Evolutionary conservation across 805 yeast genomes (phyloP).

Genomic region (Saturnispora quitensis): DNA sequence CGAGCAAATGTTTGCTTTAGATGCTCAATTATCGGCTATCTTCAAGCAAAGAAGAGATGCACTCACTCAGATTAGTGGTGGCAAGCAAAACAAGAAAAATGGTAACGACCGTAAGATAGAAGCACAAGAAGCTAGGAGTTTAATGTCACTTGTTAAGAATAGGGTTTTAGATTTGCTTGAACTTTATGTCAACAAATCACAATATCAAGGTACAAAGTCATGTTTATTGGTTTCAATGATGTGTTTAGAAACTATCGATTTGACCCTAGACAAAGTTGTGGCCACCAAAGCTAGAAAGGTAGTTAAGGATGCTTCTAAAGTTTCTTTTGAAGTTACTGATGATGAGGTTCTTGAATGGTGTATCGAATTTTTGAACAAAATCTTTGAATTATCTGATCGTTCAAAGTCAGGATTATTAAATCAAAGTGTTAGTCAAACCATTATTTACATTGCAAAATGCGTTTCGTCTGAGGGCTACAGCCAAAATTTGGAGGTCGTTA

Average conservation of each 20-base stretch:
- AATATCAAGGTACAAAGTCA: conserved; percentile 3
- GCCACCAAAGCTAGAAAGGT: conserved; percentile 6
- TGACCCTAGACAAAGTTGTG: conserved; percentile 4
- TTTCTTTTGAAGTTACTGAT: background rate
- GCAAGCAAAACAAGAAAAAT: conserved; percentile 10
- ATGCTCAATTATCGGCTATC: conserved; percentile 70
- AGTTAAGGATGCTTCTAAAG: conserved; percentile 4
- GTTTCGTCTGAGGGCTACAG: background rate
- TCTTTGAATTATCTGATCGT: background rate
- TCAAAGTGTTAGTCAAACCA: conserved; percentile 6
- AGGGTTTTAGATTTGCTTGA: conserved; percentile 74
- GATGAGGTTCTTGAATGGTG: conserved; percentile 5
- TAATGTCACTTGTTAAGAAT: conserved; percentile 68
- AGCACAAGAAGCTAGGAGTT: conserved; percentile 69
- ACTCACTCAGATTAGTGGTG: conserved; percentile 35
- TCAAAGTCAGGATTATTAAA: conserved; percentile 3
- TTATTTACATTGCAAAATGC: conserved; percentile 4
- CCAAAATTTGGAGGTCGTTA: background rate
- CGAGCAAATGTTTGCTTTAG: conserved; percentile 93
- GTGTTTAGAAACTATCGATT: conserved; percentile 3
- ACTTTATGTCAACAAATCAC: conserved; percentile 35
- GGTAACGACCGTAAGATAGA: conserved; percentile 67
- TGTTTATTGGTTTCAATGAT: conserved; percentile 6
- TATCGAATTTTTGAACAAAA: conserved; percentile 2
- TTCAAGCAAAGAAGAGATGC: conserved; percentile 77